Conservation (phyloP, 106 monocot species). For the Alisma plantagoaquatica region DNA sequence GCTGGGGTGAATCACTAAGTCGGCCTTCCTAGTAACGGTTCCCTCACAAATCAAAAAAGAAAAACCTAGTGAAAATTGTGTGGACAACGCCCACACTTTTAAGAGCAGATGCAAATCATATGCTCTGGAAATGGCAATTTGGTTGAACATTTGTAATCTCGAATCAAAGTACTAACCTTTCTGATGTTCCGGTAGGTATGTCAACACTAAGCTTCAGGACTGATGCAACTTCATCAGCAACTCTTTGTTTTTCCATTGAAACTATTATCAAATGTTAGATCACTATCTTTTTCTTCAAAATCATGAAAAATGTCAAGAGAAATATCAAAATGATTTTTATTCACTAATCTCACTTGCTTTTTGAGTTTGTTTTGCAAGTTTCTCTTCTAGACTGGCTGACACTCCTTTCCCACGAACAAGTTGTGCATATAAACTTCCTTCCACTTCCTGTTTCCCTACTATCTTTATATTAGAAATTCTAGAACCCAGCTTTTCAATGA, state of each 20-base stretch:
- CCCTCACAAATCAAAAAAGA: too few species aligned
- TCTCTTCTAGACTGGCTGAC: constrained; percentile 75
- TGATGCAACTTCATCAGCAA: constrained; percentile 94
- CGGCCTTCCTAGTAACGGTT: too few species aligned
- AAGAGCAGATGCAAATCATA: too few species aligned
- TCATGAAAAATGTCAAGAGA: too few species aligned
- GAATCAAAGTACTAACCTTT: constrained; percentile 58
- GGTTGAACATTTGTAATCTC: too few species aligned
- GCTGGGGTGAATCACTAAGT: too few species aligned
- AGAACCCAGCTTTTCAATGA: constrained; percentile 72
- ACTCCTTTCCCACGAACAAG: constrained; percentile 85
- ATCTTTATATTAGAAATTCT: constrained; percentile 63
- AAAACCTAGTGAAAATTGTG: too few species aligned
- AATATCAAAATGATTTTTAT: too few species aligned
- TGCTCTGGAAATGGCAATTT: too few species aligned
- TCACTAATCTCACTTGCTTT: constrained; percentile 75
- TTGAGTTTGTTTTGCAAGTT: constrained; percentile 72
- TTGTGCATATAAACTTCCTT: constrained; percentile 86
- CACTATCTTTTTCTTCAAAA: too few species aligned
- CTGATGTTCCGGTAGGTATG: constrained; percentile 43
- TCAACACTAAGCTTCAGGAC: constrained; percentile 89
- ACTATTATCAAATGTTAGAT: constrained; percentile 35
- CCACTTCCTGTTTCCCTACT: constrained; percentile 87
- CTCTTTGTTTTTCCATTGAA: constrained; percentile 76
- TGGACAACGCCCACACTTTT: too few species aligned